Evolutionary conservation across 2,329 filamentous ascomycete species (phyloP).

Genomic region (Plenodomus lindquistii): DNA sequence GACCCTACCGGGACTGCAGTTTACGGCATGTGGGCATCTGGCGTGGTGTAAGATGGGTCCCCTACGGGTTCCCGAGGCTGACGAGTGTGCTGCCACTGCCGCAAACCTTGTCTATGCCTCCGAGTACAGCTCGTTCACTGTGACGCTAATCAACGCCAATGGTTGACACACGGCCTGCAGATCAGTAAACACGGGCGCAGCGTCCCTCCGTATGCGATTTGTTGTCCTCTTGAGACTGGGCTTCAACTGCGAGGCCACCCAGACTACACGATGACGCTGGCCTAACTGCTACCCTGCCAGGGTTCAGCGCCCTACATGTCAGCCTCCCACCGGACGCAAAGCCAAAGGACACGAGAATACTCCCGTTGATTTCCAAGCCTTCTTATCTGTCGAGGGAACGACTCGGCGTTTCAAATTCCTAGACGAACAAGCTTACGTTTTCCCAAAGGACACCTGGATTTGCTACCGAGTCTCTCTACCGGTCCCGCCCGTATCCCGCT

Average conservation of each 20-base stretch:
- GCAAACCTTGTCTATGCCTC: slow-evolving; percentile 19
- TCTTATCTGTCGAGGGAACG: slow-evolving; percentile 19
- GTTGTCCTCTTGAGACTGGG: not conserved
- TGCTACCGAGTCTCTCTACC: not conserved
- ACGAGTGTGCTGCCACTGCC: slow-evolving; percentile 19
- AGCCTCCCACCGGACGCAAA: slow-evolving; percentile 15
- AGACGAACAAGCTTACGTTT: not conserved
- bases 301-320: slow-evolving; percentile 17
- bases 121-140: not conserved
- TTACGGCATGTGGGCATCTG: slow-evolving; percentile 29
- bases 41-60: slow-evolving; percentile 38
- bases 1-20: slow-evolving; percentile 20
- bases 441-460: not conserved
- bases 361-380: slow-evolving; percentile 41
- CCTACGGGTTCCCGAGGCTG: slow-evolving; percentile 32
- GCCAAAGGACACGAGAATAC: slow-evolving; percentile 11
- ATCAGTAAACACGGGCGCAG: not conserved
- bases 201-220: not conserved
- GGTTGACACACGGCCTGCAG: not conserved
- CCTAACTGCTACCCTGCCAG: slow-evolving; percentile 10
- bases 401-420: slow-evolving; percentile 33
- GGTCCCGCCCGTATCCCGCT: not conserved
- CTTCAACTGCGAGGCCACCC: not conserved
- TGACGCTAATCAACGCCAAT: not conserved
- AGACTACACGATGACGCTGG: slow-evolving; percentile 4